These are phyloP conservation scores for Neurospora hispaniola DNA, from an alignment of 495 filamentous ascomycete species.

Conservation along the genomic window DNA sequence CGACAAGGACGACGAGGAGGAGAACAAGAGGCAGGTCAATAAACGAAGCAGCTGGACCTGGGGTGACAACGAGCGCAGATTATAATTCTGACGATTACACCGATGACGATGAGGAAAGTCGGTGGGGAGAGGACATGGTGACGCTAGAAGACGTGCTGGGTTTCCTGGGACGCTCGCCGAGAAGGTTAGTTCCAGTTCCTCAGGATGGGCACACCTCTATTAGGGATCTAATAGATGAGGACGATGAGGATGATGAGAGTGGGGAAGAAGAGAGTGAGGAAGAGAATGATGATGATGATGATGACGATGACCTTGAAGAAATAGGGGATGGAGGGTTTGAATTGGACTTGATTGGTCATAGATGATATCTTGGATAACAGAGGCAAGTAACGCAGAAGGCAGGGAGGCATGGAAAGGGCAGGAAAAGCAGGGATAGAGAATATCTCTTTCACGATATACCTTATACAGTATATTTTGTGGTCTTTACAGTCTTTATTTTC, in stretches of 20 bases:
- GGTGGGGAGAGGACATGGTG: not conserved
- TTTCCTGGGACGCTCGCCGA: not conserved
- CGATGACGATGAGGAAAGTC: constrained; percentile 17
- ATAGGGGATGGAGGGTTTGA: constrained; percentile 41
- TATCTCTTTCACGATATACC: not conserved
- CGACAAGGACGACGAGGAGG: not conserved
- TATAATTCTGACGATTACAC: constrained; percentile 20
- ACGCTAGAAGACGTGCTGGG: not conserved
- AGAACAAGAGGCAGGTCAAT: not conserved
- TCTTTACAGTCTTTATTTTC: not conserved
- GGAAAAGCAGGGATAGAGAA: not conserved
- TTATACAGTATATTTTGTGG: not conserved
- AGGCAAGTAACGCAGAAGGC: no score
- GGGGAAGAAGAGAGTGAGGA: constrained; percentile 23
- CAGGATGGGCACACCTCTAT: constrained; percentile 48
- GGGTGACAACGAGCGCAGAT: not conserved
- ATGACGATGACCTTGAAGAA: constrained; percentile 12
- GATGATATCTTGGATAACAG: constrained; percentile 18
- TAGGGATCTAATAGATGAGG: constrained; percentile 5
- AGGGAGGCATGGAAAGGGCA: not conserved
- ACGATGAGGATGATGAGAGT: constrained; percentile 11
- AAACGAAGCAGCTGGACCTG: not conserved
- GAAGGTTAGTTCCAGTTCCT: not conserved
- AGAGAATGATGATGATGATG: constrained; percentile 35
- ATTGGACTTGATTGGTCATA: constrained; percentile 65